A percentile compares a stretch with the other conserved stretches of the same genome.
These are phyloP conservation scores for Calophaca sinica DNA, from an alignment of 306 rosid species.

Conservation along the genomic window DNA sequence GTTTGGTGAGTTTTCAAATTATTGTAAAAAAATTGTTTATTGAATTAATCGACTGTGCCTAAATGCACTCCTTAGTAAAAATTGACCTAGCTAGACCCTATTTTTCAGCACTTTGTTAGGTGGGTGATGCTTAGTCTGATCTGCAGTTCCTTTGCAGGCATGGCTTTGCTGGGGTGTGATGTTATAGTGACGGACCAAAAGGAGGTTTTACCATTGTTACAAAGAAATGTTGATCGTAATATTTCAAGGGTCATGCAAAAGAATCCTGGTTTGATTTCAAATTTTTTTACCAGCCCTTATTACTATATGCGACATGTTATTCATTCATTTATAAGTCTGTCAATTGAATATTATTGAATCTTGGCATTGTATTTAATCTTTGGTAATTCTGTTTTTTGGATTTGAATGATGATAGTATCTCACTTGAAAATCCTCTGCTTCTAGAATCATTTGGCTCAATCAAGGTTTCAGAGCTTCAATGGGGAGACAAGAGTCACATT, in stretches of 20 bases:
- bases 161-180: conserved; percentile 94
- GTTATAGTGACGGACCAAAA: conserved; percentile 86
- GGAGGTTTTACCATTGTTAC: conserved; percentile 81
- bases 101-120: conserved; percentile 10
- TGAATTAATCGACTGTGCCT: too few species aligned
- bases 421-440: conserved; percentile 47
- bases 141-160: conserved; percentile 64
- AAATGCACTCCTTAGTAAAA: conserved; percentile 34
- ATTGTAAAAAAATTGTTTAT: conserved; percentile 1
- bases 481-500: conserved; percentile 87
- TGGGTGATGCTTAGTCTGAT: conserved; percentile 42
- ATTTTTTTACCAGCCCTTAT: background rate
- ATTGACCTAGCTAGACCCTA: conserved; percentile 23
- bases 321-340: conserved; percentile 4
- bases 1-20: conserved; percentile 64
- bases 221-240: conserved; percentile 90
- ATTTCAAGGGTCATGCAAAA: conserved; percentile 78
- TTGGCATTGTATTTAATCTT: background rate
- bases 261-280: conserved; percentile 64
- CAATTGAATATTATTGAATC: conserved; percentile 1
- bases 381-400: conserved; percentile 22
- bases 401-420: conserved; percentile 35
- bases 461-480: conserved; percentile 78
- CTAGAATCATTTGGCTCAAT: conserved; percentile 85
- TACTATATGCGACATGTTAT: background rate